Percentiles rank a stretch among this genome's conserved stretches.
Conservation (phyloP, 331 rosid species). For the Dryas integrifolia region DNA sequence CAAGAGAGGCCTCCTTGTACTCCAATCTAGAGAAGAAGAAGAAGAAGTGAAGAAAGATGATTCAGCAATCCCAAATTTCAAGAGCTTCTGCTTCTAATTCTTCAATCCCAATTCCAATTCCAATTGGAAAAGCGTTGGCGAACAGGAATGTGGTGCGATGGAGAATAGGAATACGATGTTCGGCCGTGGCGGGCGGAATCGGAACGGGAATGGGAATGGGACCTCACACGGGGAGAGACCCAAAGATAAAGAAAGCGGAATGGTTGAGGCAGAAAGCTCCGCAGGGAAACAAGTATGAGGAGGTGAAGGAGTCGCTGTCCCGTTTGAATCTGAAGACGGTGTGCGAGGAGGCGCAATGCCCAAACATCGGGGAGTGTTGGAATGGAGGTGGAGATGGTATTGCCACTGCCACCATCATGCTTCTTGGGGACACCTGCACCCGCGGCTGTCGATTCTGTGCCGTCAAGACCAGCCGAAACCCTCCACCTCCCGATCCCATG, state of each 20-base stretch:
- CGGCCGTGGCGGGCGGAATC: neutral
- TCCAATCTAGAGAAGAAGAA: neutral
- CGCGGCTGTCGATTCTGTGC: conserved; percentile 97
- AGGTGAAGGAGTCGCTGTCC: conserved; percentile 61
- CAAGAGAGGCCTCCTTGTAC: too few relatives aligned
- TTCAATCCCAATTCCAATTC: neutral
- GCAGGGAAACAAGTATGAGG: conserved; percentile 57
- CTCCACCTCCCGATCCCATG: conserved; percentile 89
- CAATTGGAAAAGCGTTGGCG: too few relatives aligned
- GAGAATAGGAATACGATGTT: conserved; percentile 8
- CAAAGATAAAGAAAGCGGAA: conserved; percentile 65
- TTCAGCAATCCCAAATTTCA: conserved; percentile 30
- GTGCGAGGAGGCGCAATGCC: conserved; percentile 93
- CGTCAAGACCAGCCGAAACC: conserved; percentile 84
- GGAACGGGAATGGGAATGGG: conserved; percentile 45
- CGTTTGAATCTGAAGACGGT: conserved; percentile 82
- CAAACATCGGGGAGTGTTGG: conserved; percentile 97
- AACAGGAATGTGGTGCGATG: neutral
- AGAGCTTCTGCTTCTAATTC: neutral
- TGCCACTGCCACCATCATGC: conserved; percentile 94
- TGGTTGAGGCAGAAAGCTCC: conserved; percentile 92
- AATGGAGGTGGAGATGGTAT: conserved; percentile 95
- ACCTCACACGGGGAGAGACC: conserved; percentile 79
- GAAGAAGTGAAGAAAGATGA: conserved; percentile 30
- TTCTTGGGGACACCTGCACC: conserved; percentile 94